A percentile compares a stretch with the other conserved stretches of the same genome.
These are phyloP conservation scores for Leptographium radiaticola DNA, from an alignment of 2,329 filamentous ascomycete species.

Conservation along the genomic window DNA sequence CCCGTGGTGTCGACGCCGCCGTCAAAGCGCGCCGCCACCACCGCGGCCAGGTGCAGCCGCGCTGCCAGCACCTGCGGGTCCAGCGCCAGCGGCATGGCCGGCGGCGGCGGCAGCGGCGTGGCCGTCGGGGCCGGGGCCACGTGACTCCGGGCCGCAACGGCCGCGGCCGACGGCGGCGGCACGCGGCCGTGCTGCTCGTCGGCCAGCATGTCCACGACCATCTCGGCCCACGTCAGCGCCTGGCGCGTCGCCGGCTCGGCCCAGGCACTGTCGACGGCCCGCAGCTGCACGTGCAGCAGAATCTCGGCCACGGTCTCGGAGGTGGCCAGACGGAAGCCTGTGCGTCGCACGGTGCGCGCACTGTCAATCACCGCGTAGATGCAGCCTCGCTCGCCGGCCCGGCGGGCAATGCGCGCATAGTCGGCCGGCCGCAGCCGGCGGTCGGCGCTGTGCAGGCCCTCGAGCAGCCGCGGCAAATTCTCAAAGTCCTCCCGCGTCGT, in stretches of 20 bases:
- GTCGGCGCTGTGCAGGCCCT: slow-evolving; percentile 31
- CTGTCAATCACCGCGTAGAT: slow-evolving; percentile 36
- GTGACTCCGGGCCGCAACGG: background rate
- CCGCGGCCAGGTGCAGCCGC: slow-evolving; percentile 29
- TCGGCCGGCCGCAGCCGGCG: slow-evolving; percentile 20
- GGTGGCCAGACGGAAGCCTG: slow-evolving; percentile 28
- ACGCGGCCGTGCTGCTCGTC: slow-evolving; percentile 24
- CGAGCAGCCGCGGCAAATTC: slow-evolving; percentile 38
- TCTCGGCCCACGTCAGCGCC: slow-evolving; percentile 31
- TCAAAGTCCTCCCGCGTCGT: slow-evolving; percentile 33
- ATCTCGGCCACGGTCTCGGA: slow-evolving; percentile 28
- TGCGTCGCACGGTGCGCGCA: slow-evolving; percentile 31
- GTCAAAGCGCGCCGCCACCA: slow-evolving; percentile 20
- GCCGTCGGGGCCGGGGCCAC: slow-evolving; percentile 6
- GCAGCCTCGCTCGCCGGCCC: slow-evolving; percentile 25
- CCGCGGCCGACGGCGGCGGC: slow-evolving; percentile 4
- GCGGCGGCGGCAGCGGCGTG: slow-evolving; percentile 6
- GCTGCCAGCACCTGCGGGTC: slow-evolving; percentile 31
- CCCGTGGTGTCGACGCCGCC: slow-evolving; percentile 15
- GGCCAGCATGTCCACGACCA: slow-evolving; percentile 36
- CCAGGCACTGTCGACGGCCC: slow-evolving; percentile 26
- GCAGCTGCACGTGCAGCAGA: slow-evolving; percentile 25
- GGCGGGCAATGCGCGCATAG: slow-evolving; percentile 26
- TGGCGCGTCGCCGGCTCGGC: slow-evolving; percentile 21
- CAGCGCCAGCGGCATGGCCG: slow-evolving; percentile 19